Percentiles rank a stretch among this genome's conserved stretches.
phyloP scores from a whole-genome alignment of 139 green algal species.

The Volvox reticuliferus region DNA sequence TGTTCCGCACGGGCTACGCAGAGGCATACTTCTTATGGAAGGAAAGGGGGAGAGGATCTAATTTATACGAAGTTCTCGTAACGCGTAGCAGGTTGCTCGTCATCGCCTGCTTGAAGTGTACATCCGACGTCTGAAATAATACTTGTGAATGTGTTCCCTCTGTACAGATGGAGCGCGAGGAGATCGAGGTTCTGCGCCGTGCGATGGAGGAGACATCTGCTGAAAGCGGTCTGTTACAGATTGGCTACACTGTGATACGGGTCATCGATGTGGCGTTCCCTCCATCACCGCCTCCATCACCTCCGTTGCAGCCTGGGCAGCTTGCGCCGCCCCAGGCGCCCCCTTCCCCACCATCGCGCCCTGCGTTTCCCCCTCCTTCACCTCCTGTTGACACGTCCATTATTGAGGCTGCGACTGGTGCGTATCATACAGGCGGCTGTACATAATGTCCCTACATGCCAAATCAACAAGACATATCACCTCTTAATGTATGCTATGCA shows the following conservation, averaged over 20 bases:
- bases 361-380: background rate
- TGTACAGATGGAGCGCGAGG: background rate
- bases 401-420: background rate
- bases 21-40: too few relatives aligned
- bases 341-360: background rate
- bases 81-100: too few relatives aligned
- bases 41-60: too few relatives aligned
- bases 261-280: background rate
- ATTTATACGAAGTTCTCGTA: too few relatives aligned
- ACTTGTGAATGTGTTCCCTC: background rate
- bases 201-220: background rate
- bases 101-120: too few relatives aligned
- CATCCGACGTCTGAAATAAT: too few relatives aligned
- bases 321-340: background rate
- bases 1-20: too few relatives aligned
- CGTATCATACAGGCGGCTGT: background rate
- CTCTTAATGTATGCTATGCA: too few relatives aligned
- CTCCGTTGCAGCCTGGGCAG: background rate
- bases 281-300: constrained; percentile 7
- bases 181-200: background rate
- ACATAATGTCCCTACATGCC: too few relatives aligned
- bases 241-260: background rate
- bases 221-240: background rate
- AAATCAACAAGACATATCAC: too few relatives aligned
- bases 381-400: constrained; percentile 1